Evolutionary conservation across 176 grass and related monocot genomes (phyloP).

Genomic region (Pharus latifolius): DNA sequence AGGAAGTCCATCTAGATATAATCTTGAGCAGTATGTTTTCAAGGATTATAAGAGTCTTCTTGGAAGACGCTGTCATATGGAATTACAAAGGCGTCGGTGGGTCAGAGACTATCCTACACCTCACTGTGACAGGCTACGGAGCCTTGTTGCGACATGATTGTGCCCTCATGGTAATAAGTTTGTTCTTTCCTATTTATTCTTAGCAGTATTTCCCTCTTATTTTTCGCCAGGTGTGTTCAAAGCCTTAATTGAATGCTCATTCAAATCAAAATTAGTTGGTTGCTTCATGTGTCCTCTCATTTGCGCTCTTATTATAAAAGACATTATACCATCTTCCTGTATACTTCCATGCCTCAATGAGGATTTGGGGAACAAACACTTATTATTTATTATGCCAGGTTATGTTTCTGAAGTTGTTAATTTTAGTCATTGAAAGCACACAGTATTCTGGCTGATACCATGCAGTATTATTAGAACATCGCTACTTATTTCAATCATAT

Average conservation of each 20-base stretch:
- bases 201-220: background rate
- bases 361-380: too few species aligned
- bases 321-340: too few species aligned
- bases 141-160: constrained; percentile 29
- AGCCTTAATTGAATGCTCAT: background rate
- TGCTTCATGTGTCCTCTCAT: background rate
- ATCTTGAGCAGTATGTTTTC: constrained; percentile 61
- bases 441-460: too few species aligned
- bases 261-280: background rate
- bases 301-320: background rate
- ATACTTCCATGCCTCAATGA: too few species aligned
- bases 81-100: constrained; percentile 59
- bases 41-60: constrained; percentile 58
- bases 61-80: constrained; percentile 49
- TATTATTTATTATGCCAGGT: too few species aligned
- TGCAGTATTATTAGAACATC: too few species aligned
- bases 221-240: background rate
- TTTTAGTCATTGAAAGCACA: too few species aligned
- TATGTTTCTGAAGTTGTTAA: too few species aligned
- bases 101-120: constrained; percentile 51
- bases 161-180: constrained; percentile 13
- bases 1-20: constrained; percentile 51
- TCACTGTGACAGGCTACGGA: constrained; percentile 66
- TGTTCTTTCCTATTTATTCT: background rate
- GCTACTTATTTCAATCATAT: too few species aligned